These are phyloP conservation scores for Cadophora malorum DNA, from an alignment of 2,329 filamentous ascomycete species.

Conservation along the genomic window DNA sequence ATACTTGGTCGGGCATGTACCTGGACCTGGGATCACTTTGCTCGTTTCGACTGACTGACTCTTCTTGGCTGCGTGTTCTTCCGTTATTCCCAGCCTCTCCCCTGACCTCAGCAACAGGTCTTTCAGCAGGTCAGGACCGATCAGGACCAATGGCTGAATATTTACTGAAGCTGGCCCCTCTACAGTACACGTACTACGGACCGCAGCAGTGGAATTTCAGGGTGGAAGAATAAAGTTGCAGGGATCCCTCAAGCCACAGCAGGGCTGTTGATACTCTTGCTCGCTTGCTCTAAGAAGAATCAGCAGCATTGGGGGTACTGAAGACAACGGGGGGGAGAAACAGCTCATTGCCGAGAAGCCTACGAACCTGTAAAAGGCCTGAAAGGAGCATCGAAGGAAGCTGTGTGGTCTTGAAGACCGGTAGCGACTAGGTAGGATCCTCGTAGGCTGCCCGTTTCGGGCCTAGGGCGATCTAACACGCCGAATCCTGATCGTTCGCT, in stretches of 20 bases:
- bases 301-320: slow-evolving; percentile 16
- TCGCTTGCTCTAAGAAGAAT: slow-evolving; percentile 10
- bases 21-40: background rate
- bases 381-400: background rate
- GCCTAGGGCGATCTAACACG: slow-evolving; percentile 30
- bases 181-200: slow-evolving; percentile 2
- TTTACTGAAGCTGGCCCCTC: background rate
- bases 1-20: background rate
- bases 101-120: background rate
- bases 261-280: slow-evolving; percentile 25
- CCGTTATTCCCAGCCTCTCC: background rate
- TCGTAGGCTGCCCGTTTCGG: slow-evolving; percentile 22
- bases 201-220: slow-evolving; percentile 13
- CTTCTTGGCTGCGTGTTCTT: slow-evolving; percentile 5
- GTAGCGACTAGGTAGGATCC: background rate
- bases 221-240: slow-evolving; percentile 31
- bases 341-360: background rate
- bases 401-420: no score
- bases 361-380: background rate
- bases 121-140: slow-evolving; percentile 5
- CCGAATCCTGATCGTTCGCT: slow-evolving; percentile 32
- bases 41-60: background rate
- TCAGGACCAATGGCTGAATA: slow-evolving; percentile 3
- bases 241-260: slow-evolving; percentile 22
- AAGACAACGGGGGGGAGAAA: background rate